Base-by-base conservation (phyloP, 1,284 basidiomycete species). In the Porogramme epimiltina region DNA sequence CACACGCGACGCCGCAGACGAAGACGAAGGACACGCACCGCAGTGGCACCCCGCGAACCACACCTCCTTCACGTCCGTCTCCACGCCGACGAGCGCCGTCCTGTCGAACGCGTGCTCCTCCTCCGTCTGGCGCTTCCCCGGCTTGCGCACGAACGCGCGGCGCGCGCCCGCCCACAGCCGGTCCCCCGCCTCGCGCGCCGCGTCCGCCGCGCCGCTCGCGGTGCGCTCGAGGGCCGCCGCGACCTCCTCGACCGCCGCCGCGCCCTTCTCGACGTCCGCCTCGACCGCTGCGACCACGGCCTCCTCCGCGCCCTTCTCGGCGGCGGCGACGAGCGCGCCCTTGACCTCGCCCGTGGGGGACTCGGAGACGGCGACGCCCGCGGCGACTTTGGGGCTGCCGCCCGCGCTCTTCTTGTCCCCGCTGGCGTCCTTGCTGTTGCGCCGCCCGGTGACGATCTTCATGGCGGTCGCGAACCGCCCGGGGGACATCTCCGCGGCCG, bases 41-140 rank as follows among this genome's bases (percentile, higher is more conserved):
- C 74, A 75, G 59, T 81, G 78, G 57, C 73, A 76, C 13, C 79
- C 77, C 23, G 76, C 66, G 55, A 80, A 80, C 77, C 78, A 80
- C 42, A 80, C 80, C 67, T 83, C 80, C 37, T 75, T 70, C n/a
- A 81, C 70, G 59, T 81, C 72, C 3, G 78, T 81, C 45, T 69
- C 67, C 34, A 31, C 22, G 18, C 51, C 39, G 37, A 48, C 28
- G 20, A 24, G 15, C 28, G 41, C 42, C 9, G 20, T 31, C 31
- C 62, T 56, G 46, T 59, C 54, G 53, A 57, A 64, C 45, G 52
- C 51, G 16, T 47, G 31, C 47, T 66, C 62, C 38, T 56, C 57
- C 38, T 54, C 54, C 13, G 57, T 56, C 20, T 56, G 37, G 18
- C 47, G 57, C 49, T 59, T 59, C 45, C 53, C 51, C 25, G 42